These are phyloP conservation scores for Fraxinus sp. DNA, from an alignment of 305 asterid species.

Conservation along the genomic window DNA sequence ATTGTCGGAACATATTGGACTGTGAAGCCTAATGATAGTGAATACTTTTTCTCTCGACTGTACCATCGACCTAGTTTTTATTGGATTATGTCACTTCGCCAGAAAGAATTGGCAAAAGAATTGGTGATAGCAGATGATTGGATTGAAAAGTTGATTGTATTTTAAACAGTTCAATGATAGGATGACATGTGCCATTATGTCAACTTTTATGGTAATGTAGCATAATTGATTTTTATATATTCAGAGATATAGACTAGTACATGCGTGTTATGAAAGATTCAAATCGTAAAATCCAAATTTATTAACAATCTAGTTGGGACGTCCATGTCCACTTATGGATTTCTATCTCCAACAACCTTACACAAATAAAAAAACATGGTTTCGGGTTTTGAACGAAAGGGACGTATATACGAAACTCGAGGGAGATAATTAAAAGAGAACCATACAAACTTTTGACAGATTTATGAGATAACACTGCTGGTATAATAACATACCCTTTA, in stretches of 20 bases:
- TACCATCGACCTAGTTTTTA: not conserved
- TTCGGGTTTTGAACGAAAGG: not conserved
- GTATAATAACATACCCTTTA: constrained; percentile 51
- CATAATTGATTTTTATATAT: not conserved
- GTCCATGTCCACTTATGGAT: not conserved
- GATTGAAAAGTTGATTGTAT: not conserved
- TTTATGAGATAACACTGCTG: not conserved
- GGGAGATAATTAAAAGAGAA: not conserved
- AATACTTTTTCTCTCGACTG: not conserved
- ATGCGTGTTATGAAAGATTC: not conserved
- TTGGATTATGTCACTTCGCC: not conserved
- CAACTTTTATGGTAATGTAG: no score
- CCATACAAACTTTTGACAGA: not conserved
- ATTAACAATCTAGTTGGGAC: not conserved
- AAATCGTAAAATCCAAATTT: not conserved
- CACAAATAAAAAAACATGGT: not conserved
- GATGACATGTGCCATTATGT: no score
- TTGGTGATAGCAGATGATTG: not conserved
- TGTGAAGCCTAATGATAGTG: not conserved
- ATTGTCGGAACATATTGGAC: not conserved
- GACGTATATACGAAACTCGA: not conserved
- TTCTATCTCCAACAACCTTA: not conserved
- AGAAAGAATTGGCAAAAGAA: not conserved
- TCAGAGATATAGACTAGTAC: not conserved
- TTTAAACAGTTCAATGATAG: no score